These are phyloP conservation scores for Boletellus deceptivus DNA, from an alignment of 1,284 basidiomycete species.

Conservation along the genomic window DNA sequence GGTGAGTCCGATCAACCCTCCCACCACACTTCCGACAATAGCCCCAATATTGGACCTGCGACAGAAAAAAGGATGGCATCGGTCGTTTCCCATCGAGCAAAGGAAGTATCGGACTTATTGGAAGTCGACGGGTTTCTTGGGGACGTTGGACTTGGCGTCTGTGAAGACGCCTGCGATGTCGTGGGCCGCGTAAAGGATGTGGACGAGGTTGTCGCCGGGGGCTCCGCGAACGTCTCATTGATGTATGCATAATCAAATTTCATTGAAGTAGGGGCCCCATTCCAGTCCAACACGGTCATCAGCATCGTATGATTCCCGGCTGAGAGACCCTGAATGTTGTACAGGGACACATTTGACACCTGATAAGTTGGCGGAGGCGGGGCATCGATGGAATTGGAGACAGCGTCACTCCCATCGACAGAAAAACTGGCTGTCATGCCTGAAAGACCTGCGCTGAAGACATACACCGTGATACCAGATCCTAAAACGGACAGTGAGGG, in stretches of 20 bases:
- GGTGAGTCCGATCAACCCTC: conserved; percentile 7
- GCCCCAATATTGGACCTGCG: conserved; percentile 16
- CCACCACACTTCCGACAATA: conserved; percentile 19
- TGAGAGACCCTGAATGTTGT: conserved; percentile 14
- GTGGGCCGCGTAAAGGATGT: conserved; percentile 5
- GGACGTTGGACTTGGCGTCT: conserved; percentile 6
- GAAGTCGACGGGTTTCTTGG: neutral
- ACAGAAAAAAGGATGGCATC: neutral
- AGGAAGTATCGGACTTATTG: conserved; percentile 10
- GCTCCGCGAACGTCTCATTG: conserved; percentile 22
- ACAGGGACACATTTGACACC: conserved; percentile 22
- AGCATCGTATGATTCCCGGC: conserved; percentile 20
- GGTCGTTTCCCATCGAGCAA: conserved; percentile 1
- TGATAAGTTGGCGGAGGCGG: conserved; percentile 20
- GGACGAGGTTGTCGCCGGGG: conserved; percentile 3
- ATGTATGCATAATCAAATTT: conserved; percentile 28
- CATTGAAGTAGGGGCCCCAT: conserved; percentile 19
- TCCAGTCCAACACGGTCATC: conserved; percentile 27
- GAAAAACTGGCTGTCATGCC: conserved; percentile 25
- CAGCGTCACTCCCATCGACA: conserved; percentile 12
- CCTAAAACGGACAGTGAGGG: conserved; percentile 12
- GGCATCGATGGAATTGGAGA: neutral
- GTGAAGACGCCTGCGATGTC: conserved; percentile 4
- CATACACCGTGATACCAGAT: conserved; percentile 28
- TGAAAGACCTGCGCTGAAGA: conserved; percentile 21